Evolutionary conservation across 345 rosid genomes (phyloP), one percentile per base, ranked within the genome.

Genomic region (Salix purpurea): DNA sequence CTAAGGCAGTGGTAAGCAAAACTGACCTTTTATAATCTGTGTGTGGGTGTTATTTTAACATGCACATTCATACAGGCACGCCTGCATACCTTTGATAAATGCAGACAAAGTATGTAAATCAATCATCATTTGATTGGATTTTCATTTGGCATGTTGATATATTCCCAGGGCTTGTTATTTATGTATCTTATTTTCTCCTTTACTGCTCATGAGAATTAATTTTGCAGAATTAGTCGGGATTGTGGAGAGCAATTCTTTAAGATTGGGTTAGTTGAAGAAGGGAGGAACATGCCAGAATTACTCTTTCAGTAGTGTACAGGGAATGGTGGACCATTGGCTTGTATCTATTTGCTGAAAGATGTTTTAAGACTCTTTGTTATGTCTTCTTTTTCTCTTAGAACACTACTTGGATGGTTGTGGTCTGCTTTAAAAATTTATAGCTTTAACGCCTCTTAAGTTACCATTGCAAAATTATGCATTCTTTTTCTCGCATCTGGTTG

Each of bases 1-100:
- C 81, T 76, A 84, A 77, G 78, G 83, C 80, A 34, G 83, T 85
- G 89, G 94, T 89, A 79, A 80, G 50, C 36, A 69, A 73, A 65
- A 40, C 77, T 79, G 74, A 60, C 21, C 30, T 65, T 37, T 62
- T 30, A 1, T 40, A 56, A n/a, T 44, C 36, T 72, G 48, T 66
- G 24, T 54, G 36, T 56, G 67, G 14, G 4, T 4, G 11, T 67
- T 2, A 37, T 67, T 24, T 9, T 10, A n/a, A 67, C 23, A 9
- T 10, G n/a, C 44, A 19, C 69, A 66, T 30, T 36, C 21, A 30
- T 16, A 4, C 61, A 21, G 61, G 61, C 26, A 21, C 26, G 10
- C 24, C 61, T 54, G 61, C 61, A 56, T 21, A 21, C 61, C 61
- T 54, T 2, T 2, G 61, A n/a, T 21, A 56, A 40, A 40, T 40